phyloP scores from a whole-genome alignment of 768 basidiomycete genomes.

The Sporobolomyces pararoseus region DNA sequence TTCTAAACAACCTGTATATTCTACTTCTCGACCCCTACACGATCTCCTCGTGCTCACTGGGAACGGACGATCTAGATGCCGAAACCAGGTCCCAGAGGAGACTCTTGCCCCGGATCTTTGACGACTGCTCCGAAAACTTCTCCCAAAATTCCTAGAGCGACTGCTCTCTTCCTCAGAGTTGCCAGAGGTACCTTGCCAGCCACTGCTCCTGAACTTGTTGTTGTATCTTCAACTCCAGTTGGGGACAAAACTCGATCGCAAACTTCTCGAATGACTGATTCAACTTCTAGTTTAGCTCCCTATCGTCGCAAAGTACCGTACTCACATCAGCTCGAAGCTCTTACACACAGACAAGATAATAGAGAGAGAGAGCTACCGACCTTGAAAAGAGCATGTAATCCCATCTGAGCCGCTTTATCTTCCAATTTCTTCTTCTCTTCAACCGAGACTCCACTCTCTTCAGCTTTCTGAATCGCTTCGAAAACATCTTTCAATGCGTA shows the following conservation, averaged over 20 bases:
- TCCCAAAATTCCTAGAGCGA: constrained; percentile 77
- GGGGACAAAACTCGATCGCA: constrained; percentile 67
- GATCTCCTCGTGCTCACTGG: neutral
- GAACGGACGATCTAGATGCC: neutral
- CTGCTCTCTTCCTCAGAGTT: constrained; percentile 68
- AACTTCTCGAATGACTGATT: constrained; percentile 80
- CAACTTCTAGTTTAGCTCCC: constrained; percentile 88
- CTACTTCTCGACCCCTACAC: no score
- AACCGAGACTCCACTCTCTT: constrained; percentile 70
- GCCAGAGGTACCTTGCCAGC: constrained; percentile 48
- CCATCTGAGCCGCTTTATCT: constrained; percentile 90
- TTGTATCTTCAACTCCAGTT: neutral
- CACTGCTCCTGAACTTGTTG: neutral
- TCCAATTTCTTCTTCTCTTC: constrained; percentile 79
- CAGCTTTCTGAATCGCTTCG: constrained; percentile 85
- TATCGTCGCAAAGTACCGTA: constrained; percentile 49
- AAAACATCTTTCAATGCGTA: constrained; percentile 86
- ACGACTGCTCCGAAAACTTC: constrained; percentile 69
- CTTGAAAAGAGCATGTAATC: constrained; percentile 84
- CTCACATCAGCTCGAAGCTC: neutral
- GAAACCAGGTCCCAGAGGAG: constrained; percentile 27
- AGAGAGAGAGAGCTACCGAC: constrained; percentile 49
- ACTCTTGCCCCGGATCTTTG: constrained; percentile 55
- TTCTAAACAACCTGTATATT: no score
- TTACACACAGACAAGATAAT: neutral